These are phyloP conservation scores for Rehmannia glutinosa DNA, from an alignment of 257 asterid genomes.

Conservation along the genomic window DNA sequence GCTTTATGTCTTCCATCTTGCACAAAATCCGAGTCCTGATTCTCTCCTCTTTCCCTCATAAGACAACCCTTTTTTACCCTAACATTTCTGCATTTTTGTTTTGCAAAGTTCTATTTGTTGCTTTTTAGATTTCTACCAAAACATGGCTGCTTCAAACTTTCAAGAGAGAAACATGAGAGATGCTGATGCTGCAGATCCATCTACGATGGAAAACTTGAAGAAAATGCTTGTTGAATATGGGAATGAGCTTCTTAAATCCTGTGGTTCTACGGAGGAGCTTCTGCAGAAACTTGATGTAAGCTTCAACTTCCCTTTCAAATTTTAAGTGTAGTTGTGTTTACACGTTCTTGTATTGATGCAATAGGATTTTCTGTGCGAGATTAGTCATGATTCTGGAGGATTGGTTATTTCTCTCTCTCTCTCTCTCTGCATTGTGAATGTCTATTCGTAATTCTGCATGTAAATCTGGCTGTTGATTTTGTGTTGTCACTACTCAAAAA, in stretches of 20 bases:
- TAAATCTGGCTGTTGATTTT: neutral
- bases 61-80: neutral
- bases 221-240: neutral
- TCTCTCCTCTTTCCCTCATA: neutral
- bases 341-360: neutral
- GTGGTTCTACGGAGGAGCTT: no score
- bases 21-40: neutral
- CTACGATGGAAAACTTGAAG: neutral
- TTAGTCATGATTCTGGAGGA: neutral
- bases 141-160: slow-evolving; percentile 3
- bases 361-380: neutral
- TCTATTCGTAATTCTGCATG: neutral
- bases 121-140: neutral
- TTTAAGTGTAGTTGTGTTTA: neutral
- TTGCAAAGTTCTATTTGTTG: neutral
- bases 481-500: neutral
- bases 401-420: no score
- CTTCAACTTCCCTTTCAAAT: neutral
- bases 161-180: neutral
- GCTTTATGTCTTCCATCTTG: slow-evolving; percentile 12
- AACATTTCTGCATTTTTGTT: neutral
- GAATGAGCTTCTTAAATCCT: slow-evolving; percentile 1
- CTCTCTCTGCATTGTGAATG: no score
- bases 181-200: slow-evolving; percentile 6
- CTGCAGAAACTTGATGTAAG: no score